Evolutionary conservation across 192 early-diverging fungal species (phyloP), one percentile per base, ranked within the genome.

Genomic region (Backusella australiensis): DNA sequence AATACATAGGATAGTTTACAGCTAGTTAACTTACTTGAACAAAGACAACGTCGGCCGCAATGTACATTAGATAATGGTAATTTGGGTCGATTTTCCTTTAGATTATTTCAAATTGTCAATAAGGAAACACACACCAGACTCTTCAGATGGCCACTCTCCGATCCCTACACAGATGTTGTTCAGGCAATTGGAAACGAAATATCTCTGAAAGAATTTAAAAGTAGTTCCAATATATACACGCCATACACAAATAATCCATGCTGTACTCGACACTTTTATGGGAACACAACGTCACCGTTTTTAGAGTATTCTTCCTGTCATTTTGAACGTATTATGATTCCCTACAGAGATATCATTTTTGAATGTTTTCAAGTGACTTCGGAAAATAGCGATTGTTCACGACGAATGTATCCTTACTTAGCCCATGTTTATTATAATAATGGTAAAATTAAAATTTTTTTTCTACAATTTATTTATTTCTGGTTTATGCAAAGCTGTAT

Each of bases 241-340:
- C 46, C 56, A 11, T 7, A 11, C 3, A 14, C 23, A 63, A 63
- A 63, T 12, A 23, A 29, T 14, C 3, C 9, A 9, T 63, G 56
- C 23, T 69, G 68, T 23, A 69, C 68, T 69, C 68, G 68, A 23
- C 68, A 69, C 21, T 69, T 39, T 38, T 69, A 69, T 21, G 68
- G 35, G 17, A 69, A 35, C n/a, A 38, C 34, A 11, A 69, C 8
- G 12, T 23, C 38, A 9, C n/a, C 34, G 12, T 63, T 63, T 63
- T 14, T 63, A 29, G 34, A 38, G n/a, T 35, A 69, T 39, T 38
- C 68, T 69, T 63, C 56, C 23, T 38, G 35, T 69, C 38, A 41
- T 6, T 69, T 69, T 41, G 35, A 69, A 69, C 34, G 68, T 1
- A 69, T 69, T 39, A 23, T 41, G 36, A 36, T 69, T 39, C 68